These are phyloP conservation scores for Dryadomyces sulphureus DNA, from an alignment of 2,329 filamentous ascomycete species.

Conservation along the genomic window DNA sequence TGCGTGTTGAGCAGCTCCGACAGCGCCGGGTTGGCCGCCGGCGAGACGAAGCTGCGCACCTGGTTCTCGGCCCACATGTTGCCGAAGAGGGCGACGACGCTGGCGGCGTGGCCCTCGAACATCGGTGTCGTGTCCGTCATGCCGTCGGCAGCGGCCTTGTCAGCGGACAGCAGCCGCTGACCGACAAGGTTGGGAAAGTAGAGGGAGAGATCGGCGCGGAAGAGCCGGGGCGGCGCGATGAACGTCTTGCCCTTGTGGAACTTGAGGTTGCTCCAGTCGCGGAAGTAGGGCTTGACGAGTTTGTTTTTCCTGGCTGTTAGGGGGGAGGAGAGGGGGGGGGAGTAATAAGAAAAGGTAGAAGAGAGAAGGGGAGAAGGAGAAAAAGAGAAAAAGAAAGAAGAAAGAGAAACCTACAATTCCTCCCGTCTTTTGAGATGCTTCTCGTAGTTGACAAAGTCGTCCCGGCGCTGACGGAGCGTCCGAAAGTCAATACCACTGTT, in stretches of 20 bases:
- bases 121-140: slow-evolving; percentile 66
- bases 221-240: slow-evolving; percentile 68
- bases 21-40: slow-evolving; percentile 53
- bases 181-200: slow-evolving; percentile 92
- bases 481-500: slow-evolving; percentile 66
- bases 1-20: slow-evolving; percentile 42
- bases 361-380: neutral
- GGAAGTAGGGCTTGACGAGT: slow-evolving; percentile 81
- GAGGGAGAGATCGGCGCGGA: slow-evolving; percentile 66
- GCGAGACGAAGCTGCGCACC: slow-evolving; percentile 53
- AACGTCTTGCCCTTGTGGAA: slow-evolving; percentile 87
- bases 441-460: slow-evolving; percentile 74
- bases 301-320: slow-evolving; percentile 45
- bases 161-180: slow-evolving; percentile 50
- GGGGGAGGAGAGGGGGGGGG: too few relatives aligned
- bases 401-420: slow-evolving; percentile 43
- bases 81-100: slow-evolving; percentile 68
- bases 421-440: slow-evolving; percentile 67
- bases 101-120: slow-evolving; percentile 40
- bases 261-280: slow-evolving; percentile 79
- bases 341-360: neutral
- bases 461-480: slow-evolving; percentile 49
- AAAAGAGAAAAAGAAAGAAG: neutral
- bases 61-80: slow-evolving; percentile 78
- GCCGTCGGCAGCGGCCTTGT: slow-evolving; percentile 31